Evolutionary conservation across 345 rosid species (phyloP), one percentile per base, ranked within the genome.

Genomic region (Lumnitzera racemosa): DNA sequence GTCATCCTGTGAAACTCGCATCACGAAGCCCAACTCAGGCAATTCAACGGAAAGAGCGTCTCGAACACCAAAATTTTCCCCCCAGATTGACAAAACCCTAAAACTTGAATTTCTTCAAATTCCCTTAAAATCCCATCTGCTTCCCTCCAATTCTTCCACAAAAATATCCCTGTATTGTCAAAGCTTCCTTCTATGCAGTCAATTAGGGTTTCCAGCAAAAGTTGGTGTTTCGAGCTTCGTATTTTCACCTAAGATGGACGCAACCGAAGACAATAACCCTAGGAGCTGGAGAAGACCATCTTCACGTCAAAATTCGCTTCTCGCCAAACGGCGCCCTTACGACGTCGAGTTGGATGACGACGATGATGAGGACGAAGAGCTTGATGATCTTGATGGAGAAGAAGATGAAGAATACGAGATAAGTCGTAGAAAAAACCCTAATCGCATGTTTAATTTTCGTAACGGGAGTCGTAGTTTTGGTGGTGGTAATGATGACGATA

Each of bases 231-330:
- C 43, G 7, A 36, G 43, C 43, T 64, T 0, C 49, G 20, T 46
- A 55, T 4, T 7, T 25, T 46, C 24, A 15, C 25, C 17, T 47
- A 12, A 12, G 55, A 73, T 70, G 75, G 78, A 73, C 49, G 60
- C 65, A 15, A 55, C 47, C 12, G 64, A 68, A 62, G 78, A 70
- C 27, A 75, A 67, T 58, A 55, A 76, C 65, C 64, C 74, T 52
- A 23, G 46, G 57, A 74, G 61, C 60, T 78, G 73, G 31, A 55
- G 67, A 25, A 64, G 31, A n/a, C 15, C 46, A 36, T 55, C 58
- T 11, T 43, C 27, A 24, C 58, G 67, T 25, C 63, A 58, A 41
- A 70, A 64, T 49, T 58, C 80, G 47, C 69, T 43, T 12, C 66
- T 48, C 36, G 57, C 58, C 54, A 25, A 61, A 27, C 71, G 53